Evolutionary conservation across 768 basidiomycete species (phyloP).

Genomic region (Psilocybe subaeruginosa): DNA sequence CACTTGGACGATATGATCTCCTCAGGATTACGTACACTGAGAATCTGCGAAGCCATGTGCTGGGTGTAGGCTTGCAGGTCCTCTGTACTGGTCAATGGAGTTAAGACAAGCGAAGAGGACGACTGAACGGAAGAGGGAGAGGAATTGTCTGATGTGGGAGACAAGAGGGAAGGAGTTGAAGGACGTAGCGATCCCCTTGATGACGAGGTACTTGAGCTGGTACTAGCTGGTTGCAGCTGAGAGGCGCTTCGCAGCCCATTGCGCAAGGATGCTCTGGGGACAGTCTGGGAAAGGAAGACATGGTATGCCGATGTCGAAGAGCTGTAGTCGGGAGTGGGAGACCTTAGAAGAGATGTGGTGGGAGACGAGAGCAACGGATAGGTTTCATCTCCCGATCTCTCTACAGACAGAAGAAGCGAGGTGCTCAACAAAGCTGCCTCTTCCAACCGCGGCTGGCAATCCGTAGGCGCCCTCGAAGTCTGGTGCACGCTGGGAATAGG

Average conservation of each 20-base stretch:
- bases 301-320: not conserved
- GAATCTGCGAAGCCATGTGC: not conserved
- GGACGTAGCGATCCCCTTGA: too few species aligned
- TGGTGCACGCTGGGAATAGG: too few species aligned
- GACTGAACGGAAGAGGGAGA: not conserved
- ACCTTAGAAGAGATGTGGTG: not conserved
- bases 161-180: not conserved
- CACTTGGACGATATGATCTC: not conserved
- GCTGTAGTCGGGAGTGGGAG: not conserved
- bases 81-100: not conserved
- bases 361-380: not conserved
- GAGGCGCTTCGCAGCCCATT: not conserved
- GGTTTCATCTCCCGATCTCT: not conserved
- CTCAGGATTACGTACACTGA: not conserved
- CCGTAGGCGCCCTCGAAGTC: too few species aligned
- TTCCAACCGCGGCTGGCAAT: too few species aligned
- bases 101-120: not conserved
- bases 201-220: too few species aligned
- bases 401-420: too few species aligned
- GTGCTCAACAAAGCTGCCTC: too few species aligned
- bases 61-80: not conserved
- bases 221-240: too few species aligned
- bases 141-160: not conserved
- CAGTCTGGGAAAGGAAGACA: not conserved
- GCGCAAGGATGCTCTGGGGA: too few species aligned